Evolutionary conservation across 495 filamentous ascomycete genomes (phyloP), one percentile per base, ranked within the genome.

Genomic region (Hypomontagnella submonticulosa): DNA sequence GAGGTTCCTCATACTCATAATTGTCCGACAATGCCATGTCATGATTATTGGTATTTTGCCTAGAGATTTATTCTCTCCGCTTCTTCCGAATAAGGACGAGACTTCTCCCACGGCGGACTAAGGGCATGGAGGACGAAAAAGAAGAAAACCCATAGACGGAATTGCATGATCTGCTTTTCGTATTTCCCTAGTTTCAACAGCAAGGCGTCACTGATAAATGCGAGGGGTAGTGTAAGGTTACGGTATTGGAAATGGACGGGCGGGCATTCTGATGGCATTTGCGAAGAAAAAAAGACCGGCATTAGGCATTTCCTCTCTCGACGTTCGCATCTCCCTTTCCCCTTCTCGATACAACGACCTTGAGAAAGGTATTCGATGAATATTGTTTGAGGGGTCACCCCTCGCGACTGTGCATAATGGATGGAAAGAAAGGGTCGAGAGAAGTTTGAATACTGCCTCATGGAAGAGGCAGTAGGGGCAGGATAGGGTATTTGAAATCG

Each of bases 231-330:
- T 54, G 59, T 64, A 53, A 18, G 7, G 61, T 33, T 49, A 60
- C 37, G 66, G 63, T 50, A 36, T 41, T 58, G 52, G 40, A 27
- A n/a, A 3, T 55, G 44, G 52, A 48, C 32, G 51, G 57, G 67
- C 50, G 46, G 51, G 50, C 57, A 49, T 50, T 62, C 15, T 55
- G 61, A 52, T 37, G 51, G 56, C 58, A 63, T 64, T 71, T 62
- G 52, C 56, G 61, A 61, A 47, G 32, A 60, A 52, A 15, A 62
- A 60, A 69, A 54, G 20, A 69, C 38, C 20, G 50, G 48, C 41
- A 58, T 52, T 53, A 47, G 50, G 52, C 55, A 52, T 53, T 58
- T 20, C 23, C 6, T 58, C 4, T 50, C 37, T 12, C 38, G 12
- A 36, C 16, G 3, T 42, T 48, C 15, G 32, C 19, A 38, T 53